Evolutionary conservation across 2,329 filamentous ascomycete species (phyloP).

Genomic region (Botrytis squamosa): DNA sequence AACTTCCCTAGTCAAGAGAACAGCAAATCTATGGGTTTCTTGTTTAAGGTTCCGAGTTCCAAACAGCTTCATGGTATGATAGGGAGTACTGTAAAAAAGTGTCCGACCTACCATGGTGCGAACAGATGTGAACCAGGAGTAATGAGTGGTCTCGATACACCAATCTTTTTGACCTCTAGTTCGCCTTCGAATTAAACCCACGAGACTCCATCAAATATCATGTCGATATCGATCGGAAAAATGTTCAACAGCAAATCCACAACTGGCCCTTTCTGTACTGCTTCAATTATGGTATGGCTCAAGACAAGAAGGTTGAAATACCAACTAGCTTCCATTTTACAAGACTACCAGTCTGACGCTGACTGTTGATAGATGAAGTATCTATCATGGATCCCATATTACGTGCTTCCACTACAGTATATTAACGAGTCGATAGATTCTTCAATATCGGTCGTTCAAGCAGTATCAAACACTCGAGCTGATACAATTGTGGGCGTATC

Average conservation of each 20-base stretch:
- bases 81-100: not conserved
- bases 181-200: not conserved
- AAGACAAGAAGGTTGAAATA: slow-evolving; percentile 43
- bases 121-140: not conserved
- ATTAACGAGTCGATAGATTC: slow-evolving; percentile 35
- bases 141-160: not conserved
- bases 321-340: slow-evolving; percentile 49
- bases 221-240: not conserved
- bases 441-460: slow-evolving; percentile 34
- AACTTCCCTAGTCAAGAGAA: not conserved
- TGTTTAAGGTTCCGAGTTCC: not conserved
- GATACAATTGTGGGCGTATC: slow-evolving; percentile 40
- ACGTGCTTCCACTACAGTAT: slow-evolving; percentile 45
- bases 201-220: not conserved
- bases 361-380: slow-evolving; percentile 45
- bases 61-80: not conserved
- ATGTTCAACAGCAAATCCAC: not conserved
- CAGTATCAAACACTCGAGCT: slow-evolving; percentile 37
- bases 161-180: not conserved
- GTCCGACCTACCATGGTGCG: not conserved
- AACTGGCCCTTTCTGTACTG: slow-evolving; percentile 44
- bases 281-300: slow-evolving; percentile 45
- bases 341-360: slow-evolving; percentile 46
- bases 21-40: not conserved
- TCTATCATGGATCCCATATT: slow-evolving; percentile 51